Conservation (phyloP, 2,329 filamentous ascomycete species). For the Ophiostoma quercus region DNA sequence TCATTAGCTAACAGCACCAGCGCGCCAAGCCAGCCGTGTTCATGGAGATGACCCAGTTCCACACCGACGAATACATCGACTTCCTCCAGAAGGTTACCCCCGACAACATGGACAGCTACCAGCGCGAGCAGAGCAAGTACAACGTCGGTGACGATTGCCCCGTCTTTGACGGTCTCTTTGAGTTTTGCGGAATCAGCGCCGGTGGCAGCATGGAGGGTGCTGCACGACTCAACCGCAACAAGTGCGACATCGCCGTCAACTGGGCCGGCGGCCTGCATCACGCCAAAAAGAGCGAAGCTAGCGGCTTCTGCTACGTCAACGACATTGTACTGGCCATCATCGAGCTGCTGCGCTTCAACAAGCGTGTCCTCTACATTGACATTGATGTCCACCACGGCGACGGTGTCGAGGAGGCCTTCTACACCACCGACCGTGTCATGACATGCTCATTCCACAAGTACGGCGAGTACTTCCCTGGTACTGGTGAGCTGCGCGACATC, state of each 20-base stretch:
- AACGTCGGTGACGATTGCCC: conserved; percentile 97
- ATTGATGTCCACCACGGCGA: conserved; percentile 86
- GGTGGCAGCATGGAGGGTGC: conserved; percentile 93
- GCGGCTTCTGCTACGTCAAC: conserved; percentile 97
- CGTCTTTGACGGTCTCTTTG: conserved; percentile 95
- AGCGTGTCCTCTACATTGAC: conserved; percentile 94
- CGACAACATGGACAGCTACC: conserved; percentile 94
- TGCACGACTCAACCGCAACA: conserved; percentile 78
- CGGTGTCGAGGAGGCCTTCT: conserved; percentile 80
- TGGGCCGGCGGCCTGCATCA: conserved; percentile 97
- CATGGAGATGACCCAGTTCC: conserved; percentile 89
- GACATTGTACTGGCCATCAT: conserved; percentile 94
- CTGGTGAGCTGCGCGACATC: conserved; percentile 78
- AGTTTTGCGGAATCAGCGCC: conserved; percentile 91
- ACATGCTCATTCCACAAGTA: conserved; percentile 97
- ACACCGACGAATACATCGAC: conserved; percentile 91
- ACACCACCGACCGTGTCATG: conserved; percentile 76
- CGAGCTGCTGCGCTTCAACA: conserved; percentile 82
- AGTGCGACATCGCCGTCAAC: conserved; percentile 96
- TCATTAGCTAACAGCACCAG: conserved; percentile 39
- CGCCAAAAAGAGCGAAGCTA: conserved; percentile 93
- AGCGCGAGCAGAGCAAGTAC: conserved; percentile 86
- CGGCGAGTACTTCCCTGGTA: conserved; percentile 92
- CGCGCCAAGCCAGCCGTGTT: conserved; percentile 80
- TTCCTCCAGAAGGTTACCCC: conserved; percentile 93